Percentiles rank a stretch among this genome's conserved stretches.
phyloP scores from a whole-genome alignment of 2,329 filamentous ascomycete genomes.

The Aspergillus fructus region DNA sequence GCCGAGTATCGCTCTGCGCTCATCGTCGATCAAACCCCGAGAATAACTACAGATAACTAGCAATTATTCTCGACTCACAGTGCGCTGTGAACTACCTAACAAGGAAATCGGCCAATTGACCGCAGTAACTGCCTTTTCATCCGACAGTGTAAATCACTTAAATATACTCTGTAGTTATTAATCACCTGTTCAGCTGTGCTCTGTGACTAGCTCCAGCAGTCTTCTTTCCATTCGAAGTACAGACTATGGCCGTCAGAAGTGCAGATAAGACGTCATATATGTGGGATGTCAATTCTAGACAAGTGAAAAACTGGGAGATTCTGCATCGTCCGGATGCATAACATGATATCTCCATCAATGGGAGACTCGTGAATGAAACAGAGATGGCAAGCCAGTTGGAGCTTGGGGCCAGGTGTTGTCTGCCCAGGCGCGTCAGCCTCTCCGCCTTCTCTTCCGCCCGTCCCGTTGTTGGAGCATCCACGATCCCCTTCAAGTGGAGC shows the following conservation, averaged over 20 bases:
- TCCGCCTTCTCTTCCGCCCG: conserved; percentile 12
- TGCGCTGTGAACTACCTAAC: not conserved
- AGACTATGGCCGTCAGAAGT: no score
- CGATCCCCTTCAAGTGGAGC: not conserved
- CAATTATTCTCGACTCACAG: not conserved
- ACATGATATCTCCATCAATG: not conserved
- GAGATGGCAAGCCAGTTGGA: not conserved
- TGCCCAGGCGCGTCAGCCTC: conserved; percentile 1
- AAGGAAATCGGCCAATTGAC: not conserved
- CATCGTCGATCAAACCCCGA: not conserved
- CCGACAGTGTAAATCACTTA: no score
- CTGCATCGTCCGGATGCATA: not conserved
- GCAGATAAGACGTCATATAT: no score
- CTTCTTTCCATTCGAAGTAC: no score
- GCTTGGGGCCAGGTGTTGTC: conserved; percentile 40
- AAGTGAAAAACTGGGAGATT: no score
- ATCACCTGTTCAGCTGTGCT: no score
- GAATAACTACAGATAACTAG: not conserved
- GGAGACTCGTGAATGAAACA: not conserved
- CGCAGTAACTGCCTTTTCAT: not conserved
- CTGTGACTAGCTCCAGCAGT: no score
- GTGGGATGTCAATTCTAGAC: no score
- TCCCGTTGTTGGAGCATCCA: conserved; percentile 3
- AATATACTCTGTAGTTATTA: no score
- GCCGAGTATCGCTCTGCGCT: no score